phyloP scores from a whole-genome alignment of 176 grass and related monocot genomes.

The Carex myosuroides region DNA sequence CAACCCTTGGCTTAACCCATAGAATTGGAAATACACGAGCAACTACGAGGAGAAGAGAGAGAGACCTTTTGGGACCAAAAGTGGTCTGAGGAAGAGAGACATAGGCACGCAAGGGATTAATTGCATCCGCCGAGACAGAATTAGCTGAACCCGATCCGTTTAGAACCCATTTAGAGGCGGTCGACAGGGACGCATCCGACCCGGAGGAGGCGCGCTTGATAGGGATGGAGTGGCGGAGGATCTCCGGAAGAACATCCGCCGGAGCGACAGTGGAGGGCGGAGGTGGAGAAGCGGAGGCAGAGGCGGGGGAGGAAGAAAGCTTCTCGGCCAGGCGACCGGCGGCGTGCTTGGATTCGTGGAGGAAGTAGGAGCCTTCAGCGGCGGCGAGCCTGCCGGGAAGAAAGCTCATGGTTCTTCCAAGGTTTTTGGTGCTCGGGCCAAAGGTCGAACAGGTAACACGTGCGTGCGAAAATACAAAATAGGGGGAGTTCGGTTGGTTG shows the following conservation, averaged over 20 bases:
- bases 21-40: background rate
- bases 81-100: constrained; percentile 78
- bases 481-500: background rate
- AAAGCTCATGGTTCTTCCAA: constrained; percentile 56
- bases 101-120: constrained; percentile 70
- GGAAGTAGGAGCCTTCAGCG: constrained; percentile 73
- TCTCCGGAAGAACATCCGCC: constrained; percentile 75
- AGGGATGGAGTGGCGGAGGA: constrained; percentile 72
- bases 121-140: constrained; percentile 28
- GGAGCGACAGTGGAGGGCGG: background rate
- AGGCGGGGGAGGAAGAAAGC: constrained; percentile 26
- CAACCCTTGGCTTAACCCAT: background rate
- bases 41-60: background rate
- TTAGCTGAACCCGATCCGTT: constrained; percentile 3
- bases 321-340: constrained; percentile 63
- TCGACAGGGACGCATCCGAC: constrained; percentile 32
- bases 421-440: background rate
- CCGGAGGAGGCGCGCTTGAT: constrained; percentile 31
- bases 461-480: background rate
- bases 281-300: background rate
- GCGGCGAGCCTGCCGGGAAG: constrained; percentile 66
- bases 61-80: constrained; percentile 76
- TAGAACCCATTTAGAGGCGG: constrained; percentile 51
- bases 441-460: constrained; percentile 39
- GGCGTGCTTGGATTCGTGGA: constrained; percentile 68